Conservation (phyloP, 305 asterid genomes). For the Coffea humblotiana region DNA sequence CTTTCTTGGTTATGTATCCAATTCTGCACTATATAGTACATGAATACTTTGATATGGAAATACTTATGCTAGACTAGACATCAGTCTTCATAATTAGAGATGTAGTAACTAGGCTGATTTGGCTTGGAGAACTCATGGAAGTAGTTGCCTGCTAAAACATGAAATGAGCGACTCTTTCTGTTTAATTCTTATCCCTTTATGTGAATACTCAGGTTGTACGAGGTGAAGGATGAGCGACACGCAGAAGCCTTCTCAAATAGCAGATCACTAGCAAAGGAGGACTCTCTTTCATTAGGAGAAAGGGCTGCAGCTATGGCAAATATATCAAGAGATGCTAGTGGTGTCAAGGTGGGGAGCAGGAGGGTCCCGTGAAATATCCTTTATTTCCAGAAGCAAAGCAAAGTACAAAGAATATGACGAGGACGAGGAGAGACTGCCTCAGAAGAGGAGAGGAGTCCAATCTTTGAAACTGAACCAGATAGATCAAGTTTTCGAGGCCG, state of each 20-base stretch:
- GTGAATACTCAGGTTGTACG: slow-evolving; percentile 59
- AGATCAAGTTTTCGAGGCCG: slow-evolving; percentile 39
- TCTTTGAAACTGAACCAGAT: slow-evolving; percentile 61
- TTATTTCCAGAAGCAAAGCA: slow-evolving; percentile 60
- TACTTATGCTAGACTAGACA: not conserved
- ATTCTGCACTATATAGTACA: not conserved
- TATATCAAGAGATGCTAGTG: slow-evolving; percentile 25
- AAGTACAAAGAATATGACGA: slow-evolving; percentile 59
- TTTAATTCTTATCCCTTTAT: slow-evolving; percentile 1
- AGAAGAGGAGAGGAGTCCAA: slow-evolving; percentile 69
- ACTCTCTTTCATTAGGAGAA: slow-evolving; percentile 77
- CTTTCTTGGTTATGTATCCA: slow-evolving; percentile 1
- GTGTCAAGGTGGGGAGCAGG: slow-evolving; percentile 81
- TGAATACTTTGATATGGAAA: not conserved
- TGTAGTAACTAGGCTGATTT: not conserved
- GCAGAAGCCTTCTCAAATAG: slow-evolving; percentile 80
- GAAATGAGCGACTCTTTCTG: not conserved
- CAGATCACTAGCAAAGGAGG: slow-evolving; percentile 69
- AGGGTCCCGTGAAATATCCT: slow-evolving; percentile 83
- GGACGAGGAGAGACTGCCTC: slow-evolving; percentile 40
- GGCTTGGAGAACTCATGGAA: not conserved
- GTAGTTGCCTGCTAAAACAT: not conserved
- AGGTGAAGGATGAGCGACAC: slow-evolving; percentile 83
- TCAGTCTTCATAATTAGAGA: not conserved
- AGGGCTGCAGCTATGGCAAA: slow-evolving; percentile 53